Evolutionary conservation across 768 basidiomycete genomes (phyloP).

Genomic region (Suillus discolor): DNA sequence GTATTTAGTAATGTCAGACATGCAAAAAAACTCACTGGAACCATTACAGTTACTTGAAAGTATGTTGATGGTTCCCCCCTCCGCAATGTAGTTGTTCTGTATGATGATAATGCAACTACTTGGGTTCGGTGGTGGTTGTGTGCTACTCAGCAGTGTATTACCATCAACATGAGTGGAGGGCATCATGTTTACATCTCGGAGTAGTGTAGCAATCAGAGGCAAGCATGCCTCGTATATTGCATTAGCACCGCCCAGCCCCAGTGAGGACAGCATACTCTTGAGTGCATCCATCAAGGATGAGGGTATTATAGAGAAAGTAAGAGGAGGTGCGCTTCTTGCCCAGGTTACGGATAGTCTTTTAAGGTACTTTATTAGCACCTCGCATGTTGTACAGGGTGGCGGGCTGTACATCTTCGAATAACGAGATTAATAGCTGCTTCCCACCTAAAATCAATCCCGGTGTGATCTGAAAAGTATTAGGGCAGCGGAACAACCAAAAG

Average conservation of each 20-base stretch:
- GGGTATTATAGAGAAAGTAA: constrained; percentile 21
- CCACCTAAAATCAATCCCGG: constrained; percentile 20
- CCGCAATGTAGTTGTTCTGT: constrained; percentile 1
- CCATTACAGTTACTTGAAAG: not conserved
- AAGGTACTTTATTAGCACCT: constrained; percentile 34
- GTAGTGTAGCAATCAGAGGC: not conserved
- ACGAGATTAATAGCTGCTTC: constrained; percentile 33
- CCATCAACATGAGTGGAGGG: no score
- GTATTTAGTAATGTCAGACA: not conserved
- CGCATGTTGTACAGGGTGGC: constrained; percentile 35
- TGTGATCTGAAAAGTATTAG: constrained; percentile 19
- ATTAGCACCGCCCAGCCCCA: constrained; percentile 59
- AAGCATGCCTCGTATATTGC: constrained; percentile 41
- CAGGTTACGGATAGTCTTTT: constrained; percentile 41
- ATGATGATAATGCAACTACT: not conserved
- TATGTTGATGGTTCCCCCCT: constrained; percentile 5
- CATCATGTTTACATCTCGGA: not conserved
- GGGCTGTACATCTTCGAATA: constrained; percentile 12
- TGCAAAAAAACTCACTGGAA: not conserved
- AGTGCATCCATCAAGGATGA: constrained; percentile 60
- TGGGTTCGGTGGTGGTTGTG: not conserved
- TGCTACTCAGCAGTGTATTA: not conserved
- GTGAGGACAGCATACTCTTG: constrained; percentile 70
- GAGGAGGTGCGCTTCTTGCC: constrained; percentile 35
- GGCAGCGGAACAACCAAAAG: constrained; percentile 22